Base-by-base conservation (phyloP, 768 basidiomycete genomes). In the Russula earlei region DNA sequence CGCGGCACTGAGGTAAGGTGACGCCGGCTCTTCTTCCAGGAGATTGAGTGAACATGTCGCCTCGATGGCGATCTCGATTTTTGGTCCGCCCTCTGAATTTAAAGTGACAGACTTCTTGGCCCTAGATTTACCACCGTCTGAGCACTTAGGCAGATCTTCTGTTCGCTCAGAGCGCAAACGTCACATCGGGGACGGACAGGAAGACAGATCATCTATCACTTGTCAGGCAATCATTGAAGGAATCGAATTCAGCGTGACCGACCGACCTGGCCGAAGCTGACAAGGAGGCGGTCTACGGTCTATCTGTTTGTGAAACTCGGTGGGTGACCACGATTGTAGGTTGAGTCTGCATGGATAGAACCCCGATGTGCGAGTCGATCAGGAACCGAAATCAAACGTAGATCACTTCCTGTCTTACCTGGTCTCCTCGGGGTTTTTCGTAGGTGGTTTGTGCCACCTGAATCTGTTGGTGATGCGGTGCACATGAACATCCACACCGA, bases 401-500 rank as follows among this genome's bases (percentile, higher is more conserved):
- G 14, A 15, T n/a, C 8, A 4, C 6, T 12, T 17, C 12, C 38
- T 62, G 66, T 24, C 34, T 36, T 14, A 87, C 86, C 94, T 74
- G 0, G 95, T 97, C 64, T 89, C 82, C 65, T 99, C 95, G 0
- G 94, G 89, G 2, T 74, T 86, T 65, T 84, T 88, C 1, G 93
- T 94, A 6, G 81, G 82, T 3, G 79, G 82, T 58, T 81, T 80
- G 69, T 98, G 95, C 95, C 95, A 99, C 38, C 88, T 84, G 2
- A 99, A 69, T 15, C 92, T 76, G 63, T 98, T 94, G 25, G 93
- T 93, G 51, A 99, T 97, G 6, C 95, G 76, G 63, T 97, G 93
- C 7, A 97, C 93, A 67, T 99, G 95, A 0, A 91, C 87, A 63
- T 99, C 95, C 0, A 98, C 95, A 0, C 94, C 95, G 33, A 97